phyloP scores from a whole-genome alignment of 306 rosid species.

The Gastrolobium bilobum region DNA sequence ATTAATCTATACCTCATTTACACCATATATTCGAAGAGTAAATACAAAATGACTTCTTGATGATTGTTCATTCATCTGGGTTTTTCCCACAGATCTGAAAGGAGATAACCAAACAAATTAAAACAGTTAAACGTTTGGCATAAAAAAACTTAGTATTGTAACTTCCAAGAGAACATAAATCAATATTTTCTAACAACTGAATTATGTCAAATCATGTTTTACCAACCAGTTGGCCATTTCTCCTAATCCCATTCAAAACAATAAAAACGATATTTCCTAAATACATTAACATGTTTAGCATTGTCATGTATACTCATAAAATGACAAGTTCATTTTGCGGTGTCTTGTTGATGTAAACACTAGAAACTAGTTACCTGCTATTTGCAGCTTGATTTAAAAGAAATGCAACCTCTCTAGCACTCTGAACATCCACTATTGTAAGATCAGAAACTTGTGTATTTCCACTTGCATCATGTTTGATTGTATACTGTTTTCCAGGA shows the following conservation, averaged over 20 bases:
- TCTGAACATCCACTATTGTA: slow-evolving; percentile 86
- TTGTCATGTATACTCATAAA: not conserved
- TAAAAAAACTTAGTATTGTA: not conserved
- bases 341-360: slow-evolving; percentile 16
- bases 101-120: slow-evolving; percentile 35
- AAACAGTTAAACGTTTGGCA: slow-evolving; percentile 15
- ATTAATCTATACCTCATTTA: slow-evolving; percentile 77
- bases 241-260: slow-evolving; percentile 23
- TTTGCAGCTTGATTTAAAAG: slow-evolving; percentile 89
- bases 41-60: slow-evolving; percentile 98
- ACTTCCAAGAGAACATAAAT: slow-evolving; percentile 15
- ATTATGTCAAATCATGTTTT: not conserved
- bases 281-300: slow-evolving; percentile 1
- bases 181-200: not conserved
- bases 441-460: slow-evolving; percentile 92
- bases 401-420: slow-evolving; percentile 89
- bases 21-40: slow-evolving; percentile 92
- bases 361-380: slow-evolving; percentile 74
- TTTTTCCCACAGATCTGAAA: slow-evolving; percentile 91
- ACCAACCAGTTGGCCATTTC: not conserved
- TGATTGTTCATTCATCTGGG: slow-evolving; percentile 98
- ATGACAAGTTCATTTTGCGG: not conserved
- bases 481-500: slow-evolving; percentile 83
- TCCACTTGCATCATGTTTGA: slow-evolving; percentile 88
- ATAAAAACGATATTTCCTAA: not conserved